A percentile compares a stretch with the other conserved stretches of the same genome.
phyloP scores from a whole-genome alignment of 78 protist genomes.

The Speleostelium caveatum region DNA sequence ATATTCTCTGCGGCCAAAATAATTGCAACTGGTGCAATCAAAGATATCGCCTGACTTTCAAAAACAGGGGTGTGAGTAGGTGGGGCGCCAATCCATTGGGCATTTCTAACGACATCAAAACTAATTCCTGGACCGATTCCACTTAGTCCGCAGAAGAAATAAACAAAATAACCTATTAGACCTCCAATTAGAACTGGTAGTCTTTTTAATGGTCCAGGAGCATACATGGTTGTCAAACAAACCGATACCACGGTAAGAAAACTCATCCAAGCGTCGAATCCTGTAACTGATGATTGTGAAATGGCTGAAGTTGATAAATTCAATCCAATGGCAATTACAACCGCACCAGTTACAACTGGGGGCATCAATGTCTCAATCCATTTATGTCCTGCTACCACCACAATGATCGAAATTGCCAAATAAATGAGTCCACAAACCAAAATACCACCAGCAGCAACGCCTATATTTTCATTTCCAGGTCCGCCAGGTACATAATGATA shows the following conservation, averaged over 20 bases:
- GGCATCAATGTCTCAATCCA: conserved; percentile 41
- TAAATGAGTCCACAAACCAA: conserved; percentile 17
- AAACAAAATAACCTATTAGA: neutral
- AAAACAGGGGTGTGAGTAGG: conserved; percentile 6
- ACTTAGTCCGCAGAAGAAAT: conserved; percentile 12
- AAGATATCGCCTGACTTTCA: neutral
- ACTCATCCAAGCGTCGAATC: conserved; percentile 52
- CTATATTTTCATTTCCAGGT: neutral
- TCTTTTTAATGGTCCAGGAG: conserved; percentile 34
- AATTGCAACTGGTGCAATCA: conserved; percentile 33
- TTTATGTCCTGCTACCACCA: conserved; percentile 13
- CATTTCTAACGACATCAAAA: neutral
- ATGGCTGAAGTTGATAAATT: conserved; percentile 9
- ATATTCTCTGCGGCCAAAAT: conserved; percentile 39
- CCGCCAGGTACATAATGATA: conserved; percentile 9
- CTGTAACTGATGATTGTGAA: neutral
- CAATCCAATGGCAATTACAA: conserved; percentile 10
- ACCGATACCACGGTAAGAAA: neutral
- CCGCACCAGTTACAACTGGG: conserved; percentile 41
- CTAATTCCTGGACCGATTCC: conserved; percentile 54
- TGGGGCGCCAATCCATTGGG: conserved; percentile 35
- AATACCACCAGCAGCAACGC: conserved; percentile 28
- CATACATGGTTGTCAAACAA: conserved; percentile 1
- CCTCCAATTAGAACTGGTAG: conserved; percentile 40
- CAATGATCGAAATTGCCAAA: conserved; percentile 3